Evolutionary conservation across 345 rosid genomes (phyloP).

Genomic region (Adansonia digitata): DNA sequence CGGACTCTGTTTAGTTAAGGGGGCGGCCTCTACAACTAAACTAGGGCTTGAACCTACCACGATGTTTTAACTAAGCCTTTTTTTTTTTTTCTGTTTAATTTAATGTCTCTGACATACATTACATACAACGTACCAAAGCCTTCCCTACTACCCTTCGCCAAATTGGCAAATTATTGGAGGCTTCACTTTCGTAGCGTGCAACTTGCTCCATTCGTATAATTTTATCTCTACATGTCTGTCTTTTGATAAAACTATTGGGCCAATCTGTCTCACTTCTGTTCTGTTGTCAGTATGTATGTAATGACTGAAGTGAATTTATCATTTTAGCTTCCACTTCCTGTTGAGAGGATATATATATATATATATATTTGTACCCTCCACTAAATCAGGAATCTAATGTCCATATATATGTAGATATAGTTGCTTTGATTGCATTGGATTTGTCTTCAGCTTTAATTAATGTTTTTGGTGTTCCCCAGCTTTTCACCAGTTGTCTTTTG

Average conservation of each 20-base stretch:
- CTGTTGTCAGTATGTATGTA: not conserved
- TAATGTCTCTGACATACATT: too few species aligned
- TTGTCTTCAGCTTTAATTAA: not conserved
- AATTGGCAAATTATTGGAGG: too few species aligned
- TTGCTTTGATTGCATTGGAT: not conserved
- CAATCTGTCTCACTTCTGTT: not conserved
- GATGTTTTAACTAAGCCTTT: not conserved
- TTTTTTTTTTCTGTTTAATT: too few species aligned
- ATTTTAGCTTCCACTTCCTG: not conserved
- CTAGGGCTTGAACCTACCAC: too few species aligned
- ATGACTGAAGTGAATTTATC: not conserved
- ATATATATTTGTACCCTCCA: not conserved
- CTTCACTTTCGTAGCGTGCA: not conserved
- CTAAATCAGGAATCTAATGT: not conserved
- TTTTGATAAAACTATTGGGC: too few species aligned
- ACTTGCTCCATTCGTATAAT: not conserved
- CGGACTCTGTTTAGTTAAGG: too few species aligned
- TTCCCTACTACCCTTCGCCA: too few species aligned
- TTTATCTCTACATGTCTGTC: not conserved
- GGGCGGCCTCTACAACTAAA: too few species aligned
- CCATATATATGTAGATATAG: too few species aligned
- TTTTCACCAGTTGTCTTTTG: not conserved
- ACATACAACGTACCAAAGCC: not conserved
- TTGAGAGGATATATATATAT: not conserved
- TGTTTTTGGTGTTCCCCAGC: not conserved